Evolutionary conservation across 805 yeast genomes (phyloP).

Genomic region (Wickerhamomyces mucosus): DNA sequence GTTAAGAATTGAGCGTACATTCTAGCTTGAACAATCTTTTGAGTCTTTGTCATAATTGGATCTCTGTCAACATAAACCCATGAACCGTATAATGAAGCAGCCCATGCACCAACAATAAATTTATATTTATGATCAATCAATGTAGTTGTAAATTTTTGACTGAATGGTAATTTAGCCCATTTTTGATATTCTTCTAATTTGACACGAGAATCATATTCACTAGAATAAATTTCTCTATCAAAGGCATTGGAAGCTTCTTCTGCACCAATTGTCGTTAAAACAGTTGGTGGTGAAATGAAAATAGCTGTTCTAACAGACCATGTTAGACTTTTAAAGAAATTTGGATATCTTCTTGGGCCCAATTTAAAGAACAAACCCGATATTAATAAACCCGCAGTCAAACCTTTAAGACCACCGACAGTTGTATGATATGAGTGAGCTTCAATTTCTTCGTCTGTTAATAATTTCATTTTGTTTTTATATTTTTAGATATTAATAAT

Average conservation of each 20-base stretch:
- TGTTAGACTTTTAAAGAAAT: constrained; percentile 33
- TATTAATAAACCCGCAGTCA: constrained; percentile 43
- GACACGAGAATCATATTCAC: constrained; percentile 28
- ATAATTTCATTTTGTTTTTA: constrained; percentile 76
- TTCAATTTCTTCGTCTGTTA: constrained; percentile 53
- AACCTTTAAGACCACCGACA: constrained; percentile 55
- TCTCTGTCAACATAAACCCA: constrained; percentile 69
- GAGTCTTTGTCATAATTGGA: constrained; percentile 62
- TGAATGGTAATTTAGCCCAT: constrained; percentile 40
- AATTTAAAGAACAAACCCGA: constrained; percentile 45
- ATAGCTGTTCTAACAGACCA: constrained; percentile 56
- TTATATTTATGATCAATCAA: constrained; percentile 51
- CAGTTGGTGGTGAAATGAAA: constrained; percentile 58
- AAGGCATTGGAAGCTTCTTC: constrained; percentile 63
- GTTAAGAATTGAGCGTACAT: constrained; percentile 85
- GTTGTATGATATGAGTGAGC: constrained; percentile 54
- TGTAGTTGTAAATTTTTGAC: constrained; percentile 41
- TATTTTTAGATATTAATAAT: no score
- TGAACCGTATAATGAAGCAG: constrained; percentile 70
- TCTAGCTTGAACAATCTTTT: constrained; percentile 81
- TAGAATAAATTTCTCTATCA: constrained; percentile 51
- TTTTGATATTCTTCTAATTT: constrained; percentile 35
- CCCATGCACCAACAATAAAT: constrained; percentile 69
- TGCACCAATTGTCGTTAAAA: constrained; percentile 52
- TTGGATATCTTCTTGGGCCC: constrained; percentile 39